A percentile compares a stretch with the other conserved stretches of the same genome.
These are phyloP conservation scores for Rhodofomes roseus DNA, from an alignment of 1,284 basidiomycete genomes.

Conservation along the genomic window DNA sequence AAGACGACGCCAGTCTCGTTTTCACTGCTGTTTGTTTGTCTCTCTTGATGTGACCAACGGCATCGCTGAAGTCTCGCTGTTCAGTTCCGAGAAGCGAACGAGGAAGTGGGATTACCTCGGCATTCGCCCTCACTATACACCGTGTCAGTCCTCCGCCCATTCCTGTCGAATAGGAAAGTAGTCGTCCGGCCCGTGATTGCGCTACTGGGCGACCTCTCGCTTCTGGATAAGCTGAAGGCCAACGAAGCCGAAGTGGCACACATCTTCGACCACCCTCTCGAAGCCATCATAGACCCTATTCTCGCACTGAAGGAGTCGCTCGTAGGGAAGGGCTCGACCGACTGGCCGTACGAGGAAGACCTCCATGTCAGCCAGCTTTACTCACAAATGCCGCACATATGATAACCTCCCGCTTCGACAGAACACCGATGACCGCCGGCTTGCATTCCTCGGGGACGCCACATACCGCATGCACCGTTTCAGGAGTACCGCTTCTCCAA, in stretches of 20 bases:
- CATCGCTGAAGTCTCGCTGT: neutral
- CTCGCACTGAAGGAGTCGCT: conserved; percentile 45
- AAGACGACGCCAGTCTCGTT: conserved; percentile 56
- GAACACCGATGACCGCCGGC: conserved; percentile 53
- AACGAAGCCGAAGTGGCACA: conserved; percentile 67
- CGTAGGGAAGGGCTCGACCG: conserved; percentile 52
- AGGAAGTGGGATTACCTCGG: conserved; percentile 74
- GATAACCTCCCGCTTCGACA: conserved; percentile 19
- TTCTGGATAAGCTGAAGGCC: conserved; percentile 53
- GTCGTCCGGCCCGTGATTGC: conserved; percentile 73
- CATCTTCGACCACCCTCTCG: conserved; percentile 78
- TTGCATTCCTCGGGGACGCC: conserved; percentile 43
- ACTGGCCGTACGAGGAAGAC: conserved; percentile 76
- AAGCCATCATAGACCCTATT: conserved; percentile 62
- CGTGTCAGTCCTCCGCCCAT: conserved; percentile 68
- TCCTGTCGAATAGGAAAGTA: conserved; percentile 60
- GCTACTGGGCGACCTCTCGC: conserved; percentile 49
- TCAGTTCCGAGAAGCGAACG: conserved; percentile 77
- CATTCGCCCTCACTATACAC: conserved; percentile 54
- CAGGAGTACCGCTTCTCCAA: conserved; percentile 67
- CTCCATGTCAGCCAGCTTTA: conserved; percentile 45
- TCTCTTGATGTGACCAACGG: neutral
- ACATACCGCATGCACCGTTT: conserved; percentile 75
- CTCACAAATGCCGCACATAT: conserved; percentile 5
- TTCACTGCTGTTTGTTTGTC: conserved; percentile 65